Evolutionary conservation across 306 rosid species (phyloP).

Genomic region (Cucurbita pepo): DNA sequence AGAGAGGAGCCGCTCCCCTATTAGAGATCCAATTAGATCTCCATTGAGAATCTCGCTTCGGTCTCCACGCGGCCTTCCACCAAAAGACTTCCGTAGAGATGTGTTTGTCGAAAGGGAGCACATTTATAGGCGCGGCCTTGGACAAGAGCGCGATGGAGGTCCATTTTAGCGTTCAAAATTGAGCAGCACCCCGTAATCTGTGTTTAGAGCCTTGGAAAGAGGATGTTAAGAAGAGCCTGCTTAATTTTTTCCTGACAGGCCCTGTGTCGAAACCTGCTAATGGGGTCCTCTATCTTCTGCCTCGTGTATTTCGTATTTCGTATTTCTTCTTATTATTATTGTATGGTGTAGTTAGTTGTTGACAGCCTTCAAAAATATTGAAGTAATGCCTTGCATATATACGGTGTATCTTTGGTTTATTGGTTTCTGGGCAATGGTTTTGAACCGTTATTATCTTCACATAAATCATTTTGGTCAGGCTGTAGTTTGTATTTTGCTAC

Average conservation of each 20-base stretch:
- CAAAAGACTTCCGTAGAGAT: slow-evolving; percentile 50
- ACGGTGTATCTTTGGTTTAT: background rate
- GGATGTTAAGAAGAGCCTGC: background rate
- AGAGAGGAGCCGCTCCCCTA: slow-evolving; percentile 68
- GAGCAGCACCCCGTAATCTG: background rate
- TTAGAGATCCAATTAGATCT: slow-evolving; percentile 28
- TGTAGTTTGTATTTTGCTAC: too few species aligned
- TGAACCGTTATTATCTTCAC: background rate
- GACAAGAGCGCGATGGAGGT: slow-evolving; percentile 47
- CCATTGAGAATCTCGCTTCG: background rate
- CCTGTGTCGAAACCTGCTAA: background rate
- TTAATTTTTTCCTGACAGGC: background rate
- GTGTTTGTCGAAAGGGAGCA: slow-evolving; percentile 31
- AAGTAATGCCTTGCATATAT: background rate
- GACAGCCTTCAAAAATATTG: background rate
- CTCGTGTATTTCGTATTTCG: background rate
- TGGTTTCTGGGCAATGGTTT: background rate
- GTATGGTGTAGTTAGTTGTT: background rate
- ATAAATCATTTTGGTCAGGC: background rate
- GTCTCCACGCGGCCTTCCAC: slow-evolving; percentile 21
- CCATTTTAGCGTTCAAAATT: slow-evolving; percentile 20
- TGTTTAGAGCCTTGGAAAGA: background rate
- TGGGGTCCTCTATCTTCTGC: background rate
- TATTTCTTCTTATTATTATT: background rate
- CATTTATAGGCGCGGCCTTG: background rate